A percentile compares a stretch with the other conserved stretches of the same genome.
phyloP scores from a whole-genome alignment of 1,139 yeast genomes.

The Hansenula lynferdii region DNA sequence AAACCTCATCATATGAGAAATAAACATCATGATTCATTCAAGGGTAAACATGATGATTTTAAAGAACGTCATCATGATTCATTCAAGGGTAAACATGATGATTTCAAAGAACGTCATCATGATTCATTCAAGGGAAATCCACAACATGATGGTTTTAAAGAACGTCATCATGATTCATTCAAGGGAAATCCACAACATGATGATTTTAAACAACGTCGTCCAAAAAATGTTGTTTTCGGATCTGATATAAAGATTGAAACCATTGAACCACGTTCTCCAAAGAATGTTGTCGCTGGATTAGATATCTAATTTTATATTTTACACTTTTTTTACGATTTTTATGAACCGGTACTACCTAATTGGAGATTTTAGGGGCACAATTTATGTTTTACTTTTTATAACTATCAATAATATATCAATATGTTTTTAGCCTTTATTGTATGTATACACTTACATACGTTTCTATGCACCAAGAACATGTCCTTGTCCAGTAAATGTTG shows the following conservation, averaged over 20 bases:
- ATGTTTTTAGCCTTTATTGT: neutral
- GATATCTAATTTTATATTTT: neutral
- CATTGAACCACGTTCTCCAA: neutral
- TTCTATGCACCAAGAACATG: conserved; percentile 28
- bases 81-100: neutral
- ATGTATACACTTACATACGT: neutral
- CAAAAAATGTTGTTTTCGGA: neutral
- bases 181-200: neutral
- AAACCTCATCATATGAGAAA: neutral
- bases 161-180: neutral
- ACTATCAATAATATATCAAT: neutral
- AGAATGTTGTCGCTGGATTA: neutral
- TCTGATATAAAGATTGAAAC: neutral
- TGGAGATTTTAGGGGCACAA: neutral
- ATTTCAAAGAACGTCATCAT: neutral
- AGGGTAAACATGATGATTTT: neutral
- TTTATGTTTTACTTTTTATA: neutral
- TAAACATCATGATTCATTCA: neutral
- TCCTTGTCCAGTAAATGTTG: conserved; percentile 31
- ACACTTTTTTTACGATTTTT: too few relatives aligned
- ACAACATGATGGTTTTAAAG: neutral
- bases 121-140: neutral
- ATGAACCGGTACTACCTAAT: too few relatives aligned
- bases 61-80: neutral
- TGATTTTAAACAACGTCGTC: conserved; percentile 2